phyloP scores from a whole-genome alignment of 139 green algal species.

The Coelastrella sp. region DNA sequence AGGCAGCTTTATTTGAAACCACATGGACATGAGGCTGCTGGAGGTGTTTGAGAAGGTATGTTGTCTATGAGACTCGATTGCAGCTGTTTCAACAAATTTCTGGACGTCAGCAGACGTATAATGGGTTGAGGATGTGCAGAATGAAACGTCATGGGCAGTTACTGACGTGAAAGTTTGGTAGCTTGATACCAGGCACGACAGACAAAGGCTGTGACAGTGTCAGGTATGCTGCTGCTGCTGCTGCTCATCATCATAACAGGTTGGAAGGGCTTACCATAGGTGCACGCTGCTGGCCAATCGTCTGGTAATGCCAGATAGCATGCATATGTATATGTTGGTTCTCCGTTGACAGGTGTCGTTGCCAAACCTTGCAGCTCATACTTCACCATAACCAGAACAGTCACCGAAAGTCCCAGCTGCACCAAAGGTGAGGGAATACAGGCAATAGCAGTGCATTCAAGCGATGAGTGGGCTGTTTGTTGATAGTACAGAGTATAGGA shows the following conservation, averaged over 20 bases:
- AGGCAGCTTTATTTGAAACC: no score
- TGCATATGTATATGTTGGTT: not conserved
- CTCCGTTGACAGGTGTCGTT: not conserved
- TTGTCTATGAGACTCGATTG: no score
- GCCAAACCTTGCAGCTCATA: slow-evolving; percentile 7
- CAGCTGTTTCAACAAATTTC: no score
- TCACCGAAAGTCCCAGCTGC: slow-evolving; percentile 5
- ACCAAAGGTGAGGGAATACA: not conserved
- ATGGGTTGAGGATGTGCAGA: no score
- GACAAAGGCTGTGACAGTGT: not conserved
- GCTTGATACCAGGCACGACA: not conserved
- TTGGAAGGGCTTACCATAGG: slow-evolving; percentile 1
- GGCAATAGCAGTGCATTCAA: not conserved
- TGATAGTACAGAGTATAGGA: not conserved
- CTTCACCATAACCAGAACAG: not conserved
- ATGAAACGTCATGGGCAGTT: no score
- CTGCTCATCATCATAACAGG: not conserved
- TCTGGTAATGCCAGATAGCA: slow-evolving; percentile 16
- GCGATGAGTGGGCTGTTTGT: not conserved
- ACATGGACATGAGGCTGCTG: no score
- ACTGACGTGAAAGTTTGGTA: no score
- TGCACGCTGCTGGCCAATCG: slow-evolving; percentile 1
- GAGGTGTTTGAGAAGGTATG: no score
- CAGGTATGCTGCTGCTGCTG: not conserved
- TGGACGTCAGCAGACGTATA: no score